A percentile compares a stretch with the other conserved stretches of the same genome.
These are phyloP conservation scores for Inosperma sp. DNA, from an alignment of 768 basidiomycete species.

Conservation along the genomic window DNA sequence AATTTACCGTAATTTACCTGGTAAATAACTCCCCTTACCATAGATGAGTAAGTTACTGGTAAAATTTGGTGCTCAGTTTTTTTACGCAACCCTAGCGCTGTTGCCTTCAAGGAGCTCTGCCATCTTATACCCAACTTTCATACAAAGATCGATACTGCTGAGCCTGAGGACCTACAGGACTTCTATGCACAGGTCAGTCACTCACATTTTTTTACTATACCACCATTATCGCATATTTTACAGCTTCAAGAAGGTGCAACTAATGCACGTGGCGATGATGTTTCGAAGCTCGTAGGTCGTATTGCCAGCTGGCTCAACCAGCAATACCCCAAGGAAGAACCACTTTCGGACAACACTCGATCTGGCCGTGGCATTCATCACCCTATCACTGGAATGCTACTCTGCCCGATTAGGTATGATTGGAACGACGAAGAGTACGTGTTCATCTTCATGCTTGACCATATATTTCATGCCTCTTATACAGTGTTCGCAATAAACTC, in stretches of 20 bases:
- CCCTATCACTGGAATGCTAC: constrained; percentile 11
- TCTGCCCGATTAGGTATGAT: constrained; percentile 17
- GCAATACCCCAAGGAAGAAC: not conserved
- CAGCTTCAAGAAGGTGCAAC: constrained; percentile 22
- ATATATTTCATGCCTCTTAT: not conserved
- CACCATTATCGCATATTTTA: not conserved
- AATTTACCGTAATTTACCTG: no score
- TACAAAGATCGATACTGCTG: not conserved
- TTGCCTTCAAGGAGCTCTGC: not conserved
- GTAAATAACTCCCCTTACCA: no score
- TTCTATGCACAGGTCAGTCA: not conserved
- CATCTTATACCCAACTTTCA: no score
- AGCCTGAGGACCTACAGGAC: not conserved
- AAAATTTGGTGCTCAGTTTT: no score
- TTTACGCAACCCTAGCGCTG: no score
- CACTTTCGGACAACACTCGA: not conserved
- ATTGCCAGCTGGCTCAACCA: constrained; percentile 7
- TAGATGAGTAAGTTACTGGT: no score
- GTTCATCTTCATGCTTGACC: not conserved
- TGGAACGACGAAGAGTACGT: constrained; percentile 17
- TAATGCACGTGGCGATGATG: constrained; percentile 21
- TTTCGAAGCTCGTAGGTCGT: constrained; percentile 11
- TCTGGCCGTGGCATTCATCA: constrained; percentile 16
- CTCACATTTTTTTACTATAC: not conserved
- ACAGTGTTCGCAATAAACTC: constrained; percentile 1